Percentiles rank a stretch among this genome's conserved stretches.
phyloP scores from a whole-genome alignment of 2,329 filamentous ascomycete genomes.

The Emergomyces africanus region DNA sequence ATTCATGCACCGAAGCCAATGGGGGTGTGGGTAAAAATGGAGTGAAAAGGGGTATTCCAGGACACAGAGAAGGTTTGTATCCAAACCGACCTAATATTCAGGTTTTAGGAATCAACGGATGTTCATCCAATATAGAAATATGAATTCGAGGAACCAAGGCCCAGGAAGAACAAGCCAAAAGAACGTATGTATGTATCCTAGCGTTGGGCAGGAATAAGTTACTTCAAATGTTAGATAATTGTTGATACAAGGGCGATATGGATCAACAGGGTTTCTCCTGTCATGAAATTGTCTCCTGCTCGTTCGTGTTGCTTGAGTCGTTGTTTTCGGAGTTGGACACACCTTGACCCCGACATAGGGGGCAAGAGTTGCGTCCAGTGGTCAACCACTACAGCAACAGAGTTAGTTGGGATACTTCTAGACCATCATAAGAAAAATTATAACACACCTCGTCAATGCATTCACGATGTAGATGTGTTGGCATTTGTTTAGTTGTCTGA shows the following conservation, averaged over 20 bases:
- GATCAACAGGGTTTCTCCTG: neutral
- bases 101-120: neutral
- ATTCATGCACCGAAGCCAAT: neutral
- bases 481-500: slow-evolving; percentile 49
- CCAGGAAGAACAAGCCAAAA: neutral
- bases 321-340: slow-evolving; percentile 32
- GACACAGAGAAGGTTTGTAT: neutral
- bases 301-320: neutral
- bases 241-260: neutral
- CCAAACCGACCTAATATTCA: neutral
- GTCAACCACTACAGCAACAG: slow-evolving; percentile 46
- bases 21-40: neutral
- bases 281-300: neutral
- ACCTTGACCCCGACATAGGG: slow-evolving; percentile 47
- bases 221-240: neutral
- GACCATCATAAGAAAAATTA: neutral
- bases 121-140: neutral
- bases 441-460: slow-evolving; percentile 54
- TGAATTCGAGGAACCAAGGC: neutral
- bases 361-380: slow-evolving; percentile 52
- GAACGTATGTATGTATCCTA: neutral
- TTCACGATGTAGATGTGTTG: slow-evolving; percentile 54
- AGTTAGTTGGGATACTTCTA: slow-evolving; percentile 18
- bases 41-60: neutral
- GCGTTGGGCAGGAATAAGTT: neutral